These are phyloP conservation scores for Colletotrichum sidae DNA, from an alignment of 2,329 filamentous ascomycete species.

Conservation along the genomic window DNA sequence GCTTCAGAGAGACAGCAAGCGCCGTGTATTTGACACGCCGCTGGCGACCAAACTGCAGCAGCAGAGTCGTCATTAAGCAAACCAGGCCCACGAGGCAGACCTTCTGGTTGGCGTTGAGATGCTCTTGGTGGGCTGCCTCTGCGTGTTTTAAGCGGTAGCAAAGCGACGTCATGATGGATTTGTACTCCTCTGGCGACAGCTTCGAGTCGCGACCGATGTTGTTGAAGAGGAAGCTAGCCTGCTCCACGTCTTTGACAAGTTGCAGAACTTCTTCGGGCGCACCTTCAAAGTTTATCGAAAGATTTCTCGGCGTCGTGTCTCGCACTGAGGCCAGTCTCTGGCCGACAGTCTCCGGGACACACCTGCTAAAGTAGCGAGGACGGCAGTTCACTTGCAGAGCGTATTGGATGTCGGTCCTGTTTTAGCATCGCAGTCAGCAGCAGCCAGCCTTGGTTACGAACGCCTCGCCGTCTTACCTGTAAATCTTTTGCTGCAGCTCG, in stretches of 20 bases:
- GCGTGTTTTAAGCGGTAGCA: not conserved
- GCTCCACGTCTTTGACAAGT: not conserved
- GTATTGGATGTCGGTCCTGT: not conserved
- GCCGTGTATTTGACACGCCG: not conserved
- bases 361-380: not conserved
- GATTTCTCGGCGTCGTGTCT: too few species aligned
- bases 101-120: not conserved
- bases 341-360: not conserved
- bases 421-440: not conserved
- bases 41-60: not conserved
- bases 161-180: not conserved
- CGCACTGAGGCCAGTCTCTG: too few species aligned
- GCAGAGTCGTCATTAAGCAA: not conserved
- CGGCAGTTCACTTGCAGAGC: not conserved
- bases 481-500: not conserved
- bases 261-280: not conserved
- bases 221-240: not conserved
- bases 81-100: not conserved
- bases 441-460: too few species aligned
- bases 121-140: too few species aligned
- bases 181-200: not conserved
- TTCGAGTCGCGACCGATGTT: not conserved
- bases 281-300: not conserved
- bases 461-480: not conserved
- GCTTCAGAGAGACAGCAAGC: not conserved